phyloP scores from a whole-genome alignment of 2,329 filamentous ascomycete species.

The Aureobasidium namibiae region DNA sequence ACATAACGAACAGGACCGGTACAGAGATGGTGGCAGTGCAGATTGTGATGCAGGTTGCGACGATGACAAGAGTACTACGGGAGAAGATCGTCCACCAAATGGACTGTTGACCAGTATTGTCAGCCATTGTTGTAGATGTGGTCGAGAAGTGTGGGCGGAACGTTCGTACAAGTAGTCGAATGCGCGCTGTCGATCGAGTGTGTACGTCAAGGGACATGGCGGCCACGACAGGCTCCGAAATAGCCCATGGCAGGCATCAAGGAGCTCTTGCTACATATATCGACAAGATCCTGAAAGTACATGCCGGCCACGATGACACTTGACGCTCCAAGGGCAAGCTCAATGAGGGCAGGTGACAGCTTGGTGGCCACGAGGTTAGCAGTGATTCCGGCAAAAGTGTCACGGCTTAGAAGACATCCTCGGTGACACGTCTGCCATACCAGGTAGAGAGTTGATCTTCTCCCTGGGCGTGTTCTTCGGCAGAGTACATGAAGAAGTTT shows the following conservation, averaged over 20 bases:
- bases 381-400: not conserved
- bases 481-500: slow-evolving; percentile 57
- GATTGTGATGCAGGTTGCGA: not conserved
- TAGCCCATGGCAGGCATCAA: not conserved
- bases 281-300: not conserved
- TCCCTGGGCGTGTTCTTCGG: slow-evolving; percentile 33
- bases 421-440: slow-evolving; percentile 67
- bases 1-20: not conserved
- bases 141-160: not conserved
- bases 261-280: not conserved
- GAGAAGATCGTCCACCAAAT: not conserved
- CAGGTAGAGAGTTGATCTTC: slow-evolving; percentile 65
- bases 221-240: not conserved
- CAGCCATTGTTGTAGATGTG: not conserved
- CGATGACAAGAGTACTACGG: not conserved
- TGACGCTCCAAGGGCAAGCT: not conserved
- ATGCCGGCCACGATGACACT: not conserved
- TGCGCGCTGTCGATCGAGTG: not conserved
- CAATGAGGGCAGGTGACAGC: not conserved
- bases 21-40: not conserved
- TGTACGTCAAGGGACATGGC: not conserved
- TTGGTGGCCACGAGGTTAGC: not conserved
- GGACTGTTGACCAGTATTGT: not conserved
- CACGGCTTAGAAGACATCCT: slow-evolving; percentile 56
- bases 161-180: not conserved